Conservation (phyloP, 1,139 yeast genomes). For the Taphrina deformans region DNA sequence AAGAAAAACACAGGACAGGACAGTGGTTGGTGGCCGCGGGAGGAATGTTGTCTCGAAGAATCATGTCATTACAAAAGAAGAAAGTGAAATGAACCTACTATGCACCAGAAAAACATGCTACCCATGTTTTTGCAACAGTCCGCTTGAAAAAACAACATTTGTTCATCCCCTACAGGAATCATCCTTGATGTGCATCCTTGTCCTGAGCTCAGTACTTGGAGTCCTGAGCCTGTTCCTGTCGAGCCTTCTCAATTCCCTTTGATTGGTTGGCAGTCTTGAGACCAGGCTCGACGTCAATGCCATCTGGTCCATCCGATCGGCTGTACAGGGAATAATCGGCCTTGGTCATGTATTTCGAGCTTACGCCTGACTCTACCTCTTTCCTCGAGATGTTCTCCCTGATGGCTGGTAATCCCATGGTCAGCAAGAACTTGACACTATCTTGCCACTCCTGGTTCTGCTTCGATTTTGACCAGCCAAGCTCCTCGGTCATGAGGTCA, state of each 20-base stretch:
- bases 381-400: slow-evolving; percentile 33
- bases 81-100: not conserved
- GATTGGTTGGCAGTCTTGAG: slow-evolving; percentile 23
- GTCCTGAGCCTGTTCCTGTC: slow-evolving; percentile 8
- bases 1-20: too few species aligned
- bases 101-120: not conserved
- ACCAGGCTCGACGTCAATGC: slow-evolving; percentile 23
- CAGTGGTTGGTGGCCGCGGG: not conserved
- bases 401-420: slow-evolving; percentile 47
- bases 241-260: not conserved
- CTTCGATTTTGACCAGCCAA: slow-evolving; percentile 67
- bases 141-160: not conserved
- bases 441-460: slow-evolving; percentile 54
- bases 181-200: not conserved
- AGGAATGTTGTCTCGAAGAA: not conserved
- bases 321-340: slow-evolving; percentile 25
- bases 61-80: not conserved
- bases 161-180: not conserved
- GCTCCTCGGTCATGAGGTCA: slow-evolving; percentile 76
- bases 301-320: slow-evolving; percentile 30
- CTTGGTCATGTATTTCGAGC: slow-evolving; percentile 4
- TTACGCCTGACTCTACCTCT: slow-evolving; percentile 38
- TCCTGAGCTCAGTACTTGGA: not conserved
- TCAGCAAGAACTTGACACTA: slow-evolving; percentile 46
- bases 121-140: not conserved